phyloP scores from a whole-genome alignment of 768 basidiomycete species.

The Xerocomus spinulosus region DNA sequence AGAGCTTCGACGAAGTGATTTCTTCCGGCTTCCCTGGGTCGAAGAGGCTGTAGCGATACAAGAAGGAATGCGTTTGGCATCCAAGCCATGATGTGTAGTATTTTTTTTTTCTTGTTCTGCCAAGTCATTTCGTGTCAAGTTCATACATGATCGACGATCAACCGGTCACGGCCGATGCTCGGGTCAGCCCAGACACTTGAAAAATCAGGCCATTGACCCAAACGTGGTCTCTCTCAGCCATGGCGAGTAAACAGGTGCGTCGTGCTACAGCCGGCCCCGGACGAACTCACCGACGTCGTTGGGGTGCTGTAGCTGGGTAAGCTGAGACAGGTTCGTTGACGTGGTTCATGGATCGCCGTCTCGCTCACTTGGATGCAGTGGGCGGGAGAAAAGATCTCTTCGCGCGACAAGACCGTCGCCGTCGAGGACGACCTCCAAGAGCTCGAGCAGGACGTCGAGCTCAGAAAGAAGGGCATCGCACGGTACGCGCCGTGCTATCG shows the following conservation, averaged over 20 bases:
- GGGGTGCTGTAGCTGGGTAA: constrained; percentile 65
- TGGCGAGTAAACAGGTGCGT: constrained; percentile 66
- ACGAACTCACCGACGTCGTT: too few relatives aligned
- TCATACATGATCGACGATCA: constrained; percentile 7
- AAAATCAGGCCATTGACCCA: constrained; percentile 14
- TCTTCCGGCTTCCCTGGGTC: constrained; percentile 91
- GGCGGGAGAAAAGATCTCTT: constrained; percentile 86
- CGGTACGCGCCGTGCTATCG: constrained; percentile 44
- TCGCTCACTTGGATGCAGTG: constrained; percentile 48
- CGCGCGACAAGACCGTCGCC: constrained; percentile 73
- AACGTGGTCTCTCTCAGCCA: constrained; percentile 26
- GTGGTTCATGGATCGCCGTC: not conserved
- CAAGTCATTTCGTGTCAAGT: not conserved
- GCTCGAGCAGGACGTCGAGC: constrained; percentile 79
- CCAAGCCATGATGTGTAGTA: constrained; percentile 33
- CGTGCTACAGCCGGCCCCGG: too few relatives aligned
- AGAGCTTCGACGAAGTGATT: constrained; percentile 82
- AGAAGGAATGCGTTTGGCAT: constrained; percentile 70
- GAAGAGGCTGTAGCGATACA: constrained; percentile 82
- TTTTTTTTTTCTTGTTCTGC: not conserved
- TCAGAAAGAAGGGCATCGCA: constrained; percentile 67
- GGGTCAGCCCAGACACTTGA: constrained; percentile 5
- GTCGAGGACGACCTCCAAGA: constrained; percentile 72
- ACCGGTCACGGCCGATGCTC: constrained; percentile 12
- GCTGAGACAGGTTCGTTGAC: constrained; percentile 60